Base-by-base conservation (phyloP, 2,329 filamentous ascomycete genomes). In the Trichoderma sp. region DNA sequence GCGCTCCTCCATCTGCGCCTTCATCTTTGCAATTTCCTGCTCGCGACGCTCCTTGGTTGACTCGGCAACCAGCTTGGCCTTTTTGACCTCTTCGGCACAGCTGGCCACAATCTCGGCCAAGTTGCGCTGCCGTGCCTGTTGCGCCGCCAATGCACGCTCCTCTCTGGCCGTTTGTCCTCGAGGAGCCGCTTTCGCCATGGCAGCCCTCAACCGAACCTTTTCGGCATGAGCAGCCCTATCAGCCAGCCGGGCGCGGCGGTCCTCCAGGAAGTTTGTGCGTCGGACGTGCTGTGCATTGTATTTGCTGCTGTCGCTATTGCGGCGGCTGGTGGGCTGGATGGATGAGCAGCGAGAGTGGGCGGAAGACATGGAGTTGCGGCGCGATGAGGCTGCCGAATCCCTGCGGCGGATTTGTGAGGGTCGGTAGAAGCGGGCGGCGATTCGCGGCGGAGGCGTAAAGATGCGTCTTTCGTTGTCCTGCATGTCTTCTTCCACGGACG, bases 221-320 rank as follows among this genome's bases (percentile, higher is more conserved):
- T 96, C 92, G 26, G 91, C 92, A 78, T 96, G 92, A 8, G 91
- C 91, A 32, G 92, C 92, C 68, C 92, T 85, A 78, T 94, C 92
- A 66, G 92, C 92, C 21, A 96, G 84, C 24, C 92, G 87, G 16
- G 92, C 91, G 77, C 92, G 93, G 70, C 92, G 89, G 73, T 91
- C 90, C 78, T 94, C 92, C 71, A 95, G 86, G 69, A 95, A 94
- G 18, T 91, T 93, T 59, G 91, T 90, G 65, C 92, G 89, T 54
- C 92, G 91, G 68, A 94, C 84, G 76, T 94, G 91, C 77, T 94
- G 91, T 68, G 91, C 91, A 67, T 94, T 83, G 78, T 92, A 86
- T 77, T 91, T 92, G 83, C 90, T 93, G 80, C 93, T 91, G n/a
- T 80, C 76, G 21, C 80, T 76, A n/a, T 76, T 81, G 70, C 81